Evolutionary conservation across 2,329 filamentous ascomycete species (phyloP), one percentile per base, ranked within the genome.

Genomic region (Paraphaeosphaeria sporulosa): DNA sequence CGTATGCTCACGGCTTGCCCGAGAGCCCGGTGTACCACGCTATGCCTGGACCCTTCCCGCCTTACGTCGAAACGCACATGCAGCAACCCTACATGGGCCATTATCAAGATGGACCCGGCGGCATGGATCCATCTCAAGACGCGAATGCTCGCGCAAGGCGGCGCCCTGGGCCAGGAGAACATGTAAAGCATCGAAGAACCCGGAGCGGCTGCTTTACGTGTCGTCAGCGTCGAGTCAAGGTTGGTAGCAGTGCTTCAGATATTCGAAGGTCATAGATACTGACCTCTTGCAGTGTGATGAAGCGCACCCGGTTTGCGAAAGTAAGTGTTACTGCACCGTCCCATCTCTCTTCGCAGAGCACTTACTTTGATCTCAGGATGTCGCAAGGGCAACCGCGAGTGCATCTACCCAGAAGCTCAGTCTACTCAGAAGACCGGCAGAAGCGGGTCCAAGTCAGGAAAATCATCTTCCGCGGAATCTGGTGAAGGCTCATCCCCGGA

Each of bases 141-240:
- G 65, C 61, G 55, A 71, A 71, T 62, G 60, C 66, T 57, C 70
- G 75, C 47, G 62, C 70, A 32, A 68, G 74, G 57, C 70, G 75
- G 55, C 71, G 76, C 46, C 60, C 71, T 25, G 66, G 68, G 13
- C 71, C 75, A 23, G 75, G 74, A 12, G 91, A 96, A 63, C 89
- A 91, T 72, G 90, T 96, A 67, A 98, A 98, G 79, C 94, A 98
- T 76, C 90, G 94, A 63, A 88, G 95, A 68, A 98, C 95, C 46
- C 86, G 95, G 69, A 97, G 93, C 64, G 95, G 95, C 30, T 99
- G 95, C 80, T 97, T 87, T 74, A 98, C 94, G 49, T 99, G 95
- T 78, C 87, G 95, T 60, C 90, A 89, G 70, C 87, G 95, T 67
- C 87, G 95, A 76, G 94, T 98, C 54, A 98, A 89, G 83, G 85